Base-by-base conservation (phyloP, 1,284 basidiomycete species). In the Agroathelia rolfsii region DNA sequence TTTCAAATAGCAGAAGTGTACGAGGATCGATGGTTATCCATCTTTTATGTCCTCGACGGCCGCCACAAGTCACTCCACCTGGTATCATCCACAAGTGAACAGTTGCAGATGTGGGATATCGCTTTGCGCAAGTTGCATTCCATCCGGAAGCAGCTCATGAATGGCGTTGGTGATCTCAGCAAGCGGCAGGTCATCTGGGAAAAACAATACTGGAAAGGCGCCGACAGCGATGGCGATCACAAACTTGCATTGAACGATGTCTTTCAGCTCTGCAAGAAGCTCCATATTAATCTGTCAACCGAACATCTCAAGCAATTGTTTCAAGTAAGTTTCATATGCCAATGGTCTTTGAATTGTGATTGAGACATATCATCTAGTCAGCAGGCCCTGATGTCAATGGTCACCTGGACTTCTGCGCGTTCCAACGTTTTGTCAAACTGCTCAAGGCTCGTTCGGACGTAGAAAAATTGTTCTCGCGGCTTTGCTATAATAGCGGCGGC, bases 41-140 rank as follows among this genome's bases (percentile, higher is more conserved):
- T 87, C 60, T 64, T 86, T 35, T 87, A 88, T 49, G 70, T 81
- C 29, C 64, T 79, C 36, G 76, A 77, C 16, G 76, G 76, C 20
- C 71, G 73, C 28, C 96, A 93, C 75, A 97, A 96, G 62, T 84
- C 87, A 0, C 69, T 95, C 9, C 90, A 97, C 50, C 68, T 96
- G 37, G 74, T 97, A 39, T 86, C 90, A 0, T 63, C 77, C 1
- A 78, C 80, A 0, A 58, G 62, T 30, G 76, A 85, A 15, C 66
- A 78, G 0, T 82, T 86, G 48, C 58, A 64, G 4, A 63, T 80
- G 52, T 84, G 80, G 78, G 67, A 77, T 41, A 59, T 59, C 33
- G 77, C 76, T 0, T 52, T 86, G 13, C 63, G 66, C 17, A 64
- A 67, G 33, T 56, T 83, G 24, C 64, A 75, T 38, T 62, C 69